phyloP scores from a whole-genome alignment of 495 filamentous ascomycete genomes.

The Aspergillus indologenus region DNA sequence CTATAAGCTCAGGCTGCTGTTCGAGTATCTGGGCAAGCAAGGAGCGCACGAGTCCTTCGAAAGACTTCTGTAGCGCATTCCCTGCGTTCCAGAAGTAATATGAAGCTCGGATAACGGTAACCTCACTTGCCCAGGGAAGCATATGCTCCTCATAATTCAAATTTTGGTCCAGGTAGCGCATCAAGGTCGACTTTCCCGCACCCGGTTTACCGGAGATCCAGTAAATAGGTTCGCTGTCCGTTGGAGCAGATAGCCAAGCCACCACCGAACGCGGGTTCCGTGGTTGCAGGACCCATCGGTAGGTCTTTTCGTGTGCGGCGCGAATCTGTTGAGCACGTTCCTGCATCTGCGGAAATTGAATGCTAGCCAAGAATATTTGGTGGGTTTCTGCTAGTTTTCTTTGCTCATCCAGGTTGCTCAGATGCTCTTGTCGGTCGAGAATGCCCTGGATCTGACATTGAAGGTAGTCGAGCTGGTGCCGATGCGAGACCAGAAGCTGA shows the following conservation, averaged over 20 bases:
- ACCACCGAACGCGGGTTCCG: background rate
- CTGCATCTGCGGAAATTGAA: background rate
- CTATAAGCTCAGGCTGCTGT: background rate
- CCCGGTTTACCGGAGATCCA: constrained; percentile 5
- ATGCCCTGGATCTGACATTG: background rate
- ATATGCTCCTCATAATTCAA: background rate
- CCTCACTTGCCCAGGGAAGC: background rate
- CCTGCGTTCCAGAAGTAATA: constrained; percentile 2
- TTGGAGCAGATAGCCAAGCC: background rate
- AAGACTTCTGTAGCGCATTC: background rate
- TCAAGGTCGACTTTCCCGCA: background rate
- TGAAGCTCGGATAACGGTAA: background rate
- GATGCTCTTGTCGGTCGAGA: too few relatives aligned
- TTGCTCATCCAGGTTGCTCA: background rate
- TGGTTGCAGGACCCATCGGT: background rate
- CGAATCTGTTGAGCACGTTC: constrained; percentile 1
- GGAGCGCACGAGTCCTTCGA: background rate
- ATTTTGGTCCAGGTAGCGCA: background rate
- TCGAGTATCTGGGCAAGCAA: background rate
- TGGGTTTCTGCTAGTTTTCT: background rate
- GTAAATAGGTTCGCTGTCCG: background rate
- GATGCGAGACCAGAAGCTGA: background rate
- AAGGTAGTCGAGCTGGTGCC: background rate
- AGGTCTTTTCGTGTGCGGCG: background rate
- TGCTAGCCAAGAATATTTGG: background rate